These are phyloP conservation scores for Ophiobolus disseminans DNA, from an alignment of 2,329 filamentous ascomycete genomes.

Conservation along the genomic window DNA sequence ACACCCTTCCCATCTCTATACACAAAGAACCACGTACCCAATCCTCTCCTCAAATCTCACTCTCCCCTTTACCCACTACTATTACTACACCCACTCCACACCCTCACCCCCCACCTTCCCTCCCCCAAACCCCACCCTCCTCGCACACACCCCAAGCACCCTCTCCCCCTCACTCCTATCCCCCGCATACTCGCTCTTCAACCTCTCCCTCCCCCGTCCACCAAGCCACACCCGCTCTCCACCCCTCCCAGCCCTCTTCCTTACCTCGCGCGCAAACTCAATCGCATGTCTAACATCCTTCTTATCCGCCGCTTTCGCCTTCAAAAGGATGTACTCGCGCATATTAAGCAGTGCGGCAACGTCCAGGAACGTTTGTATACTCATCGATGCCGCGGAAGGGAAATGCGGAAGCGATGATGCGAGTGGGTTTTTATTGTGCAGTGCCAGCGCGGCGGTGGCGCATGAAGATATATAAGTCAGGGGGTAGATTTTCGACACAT, in stretches of 20 bases:
- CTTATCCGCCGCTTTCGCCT: conserved; percentile 25
- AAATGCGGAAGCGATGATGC: conserved; percentile 17
- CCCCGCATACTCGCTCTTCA: conserved; percentile 24
- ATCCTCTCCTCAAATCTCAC: neutral
- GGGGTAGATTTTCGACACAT: conserved; percentile 25
- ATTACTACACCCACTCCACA: conserved; percentile 4
- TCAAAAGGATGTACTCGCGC: conserved; percentile 24
- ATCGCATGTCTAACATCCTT: conserved; percentile 31
- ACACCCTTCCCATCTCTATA: no score
- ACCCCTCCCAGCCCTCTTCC: conserved; percentile 22
- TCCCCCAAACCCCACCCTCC: conserved; percentile 29
- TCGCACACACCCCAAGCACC: conserved; percentile 33
- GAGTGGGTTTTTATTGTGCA: conserved; percentile 13
- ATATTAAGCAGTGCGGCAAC: conserved; percentile 35
- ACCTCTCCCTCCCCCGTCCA: conserved; percentile 11
- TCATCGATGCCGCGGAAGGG: neutral
- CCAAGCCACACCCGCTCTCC: conserved; percentile 26
- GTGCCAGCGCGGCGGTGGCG: conserved; percentile 20
- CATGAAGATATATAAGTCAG: conserved; percentile 31
- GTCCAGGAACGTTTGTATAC: conserved; percentile 21
- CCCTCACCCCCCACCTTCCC: conserved; percentile 16
- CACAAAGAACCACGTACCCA: no score
- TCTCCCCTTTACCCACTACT: neutral
- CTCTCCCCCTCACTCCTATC: conserved; percentile 19
- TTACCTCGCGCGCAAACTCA: conserved; percentile 30